Evolutionary conservation across 768 basidiomycete species (phyloP).

Genomic region (Termitomyces sp.): DNA sequence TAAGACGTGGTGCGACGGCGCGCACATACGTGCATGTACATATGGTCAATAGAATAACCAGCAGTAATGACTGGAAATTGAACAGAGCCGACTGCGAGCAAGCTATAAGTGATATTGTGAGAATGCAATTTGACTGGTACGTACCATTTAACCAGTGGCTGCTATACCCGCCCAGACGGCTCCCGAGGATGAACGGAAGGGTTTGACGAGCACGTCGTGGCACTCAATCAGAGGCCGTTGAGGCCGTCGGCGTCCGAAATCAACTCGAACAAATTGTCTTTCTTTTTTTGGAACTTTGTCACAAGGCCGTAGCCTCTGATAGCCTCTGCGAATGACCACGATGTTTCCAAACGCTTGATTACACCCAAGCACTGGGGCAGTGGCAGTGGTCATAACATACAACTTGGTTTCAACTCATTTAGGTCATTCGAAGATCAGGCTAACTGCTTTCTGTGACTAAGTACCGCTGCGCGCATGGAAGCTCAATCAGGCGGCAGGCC

Average conservation of each 20-base stretch:
- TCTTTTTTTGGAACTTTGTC: background rate
- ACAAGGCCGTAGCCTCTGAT: no score
- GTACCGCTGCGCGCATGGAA: no score
- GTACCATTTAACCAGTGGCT: conserved; percentile 13
- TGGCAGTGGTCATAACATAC: no score
- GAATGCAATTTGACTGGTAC: background rate
- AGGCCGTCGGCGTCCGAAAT: conserved; percentile 1
- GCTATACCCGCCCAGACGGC: background rate
- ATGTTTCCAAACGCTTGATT: no score
- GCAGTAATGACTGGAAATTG: conserved; percentile 94
- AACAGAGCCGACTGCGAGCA: conserved; percentile 77
- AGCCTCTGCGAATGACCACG: no score
- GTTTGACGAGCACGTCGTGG: background rate
- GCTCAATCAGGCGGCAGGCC: no score
- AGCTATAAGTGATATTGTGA: background rate
- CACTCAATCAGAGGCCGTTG: background rate
- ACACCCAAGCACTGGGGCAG: no score
- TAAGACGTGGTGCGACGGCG: conserved; percentile 81
- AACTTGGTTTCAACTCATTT: no score
- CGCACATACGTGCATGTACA: conserved; percentile 98
- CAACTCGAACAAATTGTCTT: background rate
- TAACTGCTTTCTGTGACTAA: background rate
- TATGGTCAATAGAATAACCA: conserved; percentile 89
- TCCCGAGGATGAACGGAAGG: background rate
- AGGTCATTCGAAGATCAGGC: no score